Evolutionary conservation across 208 protist species (phyloP), one percentile per base, ranked within the genome.

Genomic region (Leishmania tropica): DNA sequence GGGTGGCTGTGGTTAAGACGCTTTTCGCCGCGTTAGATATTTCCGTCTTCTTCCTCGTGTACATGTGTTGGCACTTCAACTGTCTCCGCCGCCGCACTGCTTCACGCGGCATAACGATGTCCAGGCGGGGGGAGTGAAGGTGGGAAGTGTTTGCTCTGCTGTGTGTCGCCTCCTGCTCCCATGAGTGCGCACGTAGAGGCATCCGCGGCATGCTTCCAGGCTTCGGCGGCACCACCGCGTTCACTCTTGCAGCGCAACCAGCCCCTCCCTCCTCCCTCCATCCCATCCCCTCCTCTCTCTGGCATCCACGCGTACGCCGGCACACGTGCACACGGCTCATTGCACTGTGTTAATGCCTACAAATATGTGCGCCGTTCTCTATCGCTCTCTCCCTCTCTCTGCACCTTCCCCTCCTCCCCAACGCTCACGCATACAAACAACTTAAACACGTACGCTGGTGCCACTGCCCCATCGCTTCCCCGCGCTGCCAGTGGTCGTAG

Each of bases 281-380:
- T 60, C 81, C 70, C 76, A 70, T 81, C 64, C 67, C 56, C 13
- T 54, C 6, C 71, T 76, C 65, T 24, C 65, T 71, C 35, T 42
- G 45, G 45, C 45, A 47, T 47, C 45, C 45, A 47, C 65, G 17
- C 28, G n/a, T 37, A 72, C 81, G 42, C 64, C 17, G 2, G 19
- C 68, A 74, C 3, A 48, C 40, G 24, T n/a, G 40, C 40, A 72
- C 35, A 72, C 65, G 17, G 51, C 28, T 17, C 56, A 13, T 31
- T 15, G 21, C 56, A 62, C 56, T 31, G 3, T 35, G 35, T 0
- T 11, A 35, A 24, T 5, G 64, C 37, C 19, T 40, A 42, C 42
- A 24, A 4, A 24, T 0, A 4, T 42, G 64, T 70, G 64, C 13
- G 64, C 28, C 24, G 56, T n/a, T 62, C 56, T 62, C 56, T n/a